Evolutionary conservation across 1,284 basidiomycete genomes (phyloP).

Genomic region (Wolfiporia cocos): DNA sequence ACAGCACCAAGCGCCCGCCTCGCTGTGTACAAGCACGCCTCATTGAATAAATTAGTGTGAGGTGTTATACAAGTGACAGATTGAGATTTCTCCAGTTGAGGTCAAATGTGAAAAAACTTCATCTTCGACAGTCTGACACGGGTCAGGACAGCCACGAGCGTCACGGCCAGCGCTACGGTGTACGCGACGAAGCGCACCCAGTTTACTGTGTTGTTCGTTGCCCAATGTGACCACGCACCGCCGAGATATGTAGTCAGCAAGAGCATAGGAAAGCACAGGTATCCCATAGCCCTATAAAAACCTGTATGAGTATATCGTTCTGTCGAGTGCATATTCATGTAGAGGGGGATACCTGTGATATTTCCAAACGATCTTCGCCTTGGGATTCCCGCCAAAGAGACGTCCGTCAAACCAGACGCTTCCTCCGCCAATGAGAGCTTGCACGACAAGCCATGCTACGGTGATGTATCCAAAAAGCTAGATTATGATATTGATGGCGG

Average conservation of each 20-base stretch:
- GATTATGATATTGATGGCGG: not conserved
- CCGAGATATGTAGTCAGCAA: conserved; percentile 55
- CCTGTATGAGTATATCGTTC: not conserved
- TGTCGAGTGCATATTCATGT: not conserved
- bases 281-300: conserved; percentile 51
- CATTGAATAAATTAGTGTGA: too few relatives aligned
- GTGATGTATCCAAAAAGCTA: conserved; percentile 53
- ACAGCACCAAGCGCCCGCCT: too few relatives aligned
- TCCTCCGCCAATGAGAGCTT: conserved; percentile 51
- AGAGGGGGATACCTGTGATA: conserved; percentile 51
- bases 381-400: conserved; percentile 56
- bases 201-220: conserved; percentile 29
- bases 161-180: conserved; percentile 39
- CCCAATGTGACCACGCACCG: conserved; percentile 60
- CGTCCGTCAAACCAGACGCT: conserved; percentile 66
- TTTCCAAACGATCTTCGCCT: conserved; percentile 69
- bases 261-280: conserved; percentile 49
- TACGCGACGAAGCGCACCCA: conserved; percentile 45
- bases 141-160: conserved; percentile 18
- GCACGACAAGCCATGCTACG: conserved; percentile 48
- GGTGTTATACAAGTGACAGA: too few relatives aligned
- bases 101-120: too few relatives aligned
- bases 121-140: too few relatives aligned
- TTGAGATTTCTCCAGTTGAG: too few relatives aligned
- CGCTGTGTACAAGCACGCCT: too few relatives aligned